Evolutionary conservation across 2,329 filamentous ascomycete genomes (phyloP).

Genomic region (Chaetothyriales sp.): DNA sequence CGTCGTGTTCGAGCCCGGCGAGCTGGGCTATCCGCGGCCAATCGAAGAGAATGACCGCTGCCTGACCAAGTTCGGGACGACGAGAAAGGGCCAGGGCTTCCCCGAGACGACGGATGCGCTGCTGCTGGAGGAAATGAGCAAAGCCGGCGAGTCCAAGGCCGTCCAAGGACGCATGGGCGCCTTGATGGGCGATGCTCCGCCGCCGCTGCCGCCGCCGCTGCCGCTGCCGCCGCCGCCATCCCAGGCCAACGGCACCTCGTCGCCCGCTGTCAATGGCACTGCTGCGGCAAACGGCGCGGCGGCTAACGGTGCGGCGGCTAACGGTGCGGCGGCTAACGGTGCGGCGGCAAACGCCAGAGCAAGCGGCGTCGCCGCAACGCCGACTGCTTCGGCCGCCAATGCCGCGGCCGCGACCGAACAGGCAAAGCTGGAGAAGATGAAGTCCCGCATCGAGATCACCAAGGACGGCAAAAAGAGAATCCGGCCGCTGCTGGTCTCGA

Average conservation of each 20-base stretch:
- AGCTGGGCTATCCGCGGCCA: slow-evolving; percentile 77
- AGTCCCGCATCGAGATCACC: slow-evolving; percentile 83
- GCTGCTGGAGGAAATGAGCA: slow-evolving; percentile 78
- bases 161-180: slow-evolving; percentile 95
- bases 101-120: slow-evolving; percentile 85
- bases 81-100: slow-evolving; percentile 76
- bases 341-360: slow-evolving; percentile 14
- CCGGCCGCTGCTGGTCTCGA: slow-evolving; percentile 78
- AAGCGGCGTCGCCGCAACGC: slow-evolving; percentile 25
- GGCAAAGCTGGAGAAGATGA: slow-evolving; percentile 55
- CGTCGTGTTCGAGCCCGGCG: slow-evolving; percentile 68
- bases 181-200: slow-evolving; percentile 81
- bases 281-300: slow-evolving; percentile 22
- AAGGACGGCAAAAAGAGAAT: slow-evolving; percentile 97
- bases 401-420: slow-evolving; percentile 44
- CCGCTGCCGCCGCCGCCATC: too few relatives aligned
- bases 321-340: slow-evolving; percentile 12
- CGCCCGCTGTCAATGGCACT: slow-evolving; percentile 33
- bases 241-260: slow-evolving; percentile 28
- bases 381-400: slow-evolving; percentile 16
- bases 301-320: slow-evolving; percentile 29
- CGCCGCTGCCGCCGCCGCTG: too few relatives aligned
- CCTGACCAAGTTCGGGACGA: slow-evolving; percentile 81
- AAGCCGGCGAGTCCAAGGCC: slow-evolving; percentile 74
- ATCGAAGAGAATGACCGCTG: slow-evolving; percentile 84